Evolutionary conservation across 164 flowering plant species (phyloP), one percentile per base, ranked within the genome.

Genomic region (Stephania cephalantha): DNA sequence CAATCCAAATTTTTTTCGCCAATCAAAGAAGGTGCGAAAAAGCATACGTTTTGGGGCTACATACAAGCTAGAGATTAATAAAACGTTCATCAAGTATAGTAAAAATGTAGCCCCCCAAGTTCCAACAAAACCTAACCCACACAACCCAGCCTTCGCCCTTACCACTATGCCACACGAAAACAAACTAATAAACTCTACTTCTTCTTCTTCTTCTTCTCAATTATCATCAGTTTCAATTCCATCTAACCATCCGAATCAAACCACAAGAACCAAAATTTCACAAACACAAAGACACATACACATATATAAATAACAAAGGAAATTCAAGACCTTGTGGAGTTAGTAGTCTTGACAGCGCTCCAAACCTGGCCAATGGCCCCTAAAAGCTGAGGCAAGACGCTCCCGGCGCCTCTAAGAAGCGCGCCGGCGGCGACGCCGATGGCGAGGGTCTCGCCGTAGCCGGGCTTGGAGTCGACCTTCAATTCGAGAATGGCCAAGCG

Each of bases 401-500:
- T 73, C 46, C 75, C 80, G 44, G 83, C 50, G 0, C 91, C 95
- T 31, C 69, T 78, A 22, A 82, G 65, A 4, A 85, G 72, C 20
- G 76, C 84, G 1, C 88, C 91, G n/a, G 92, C 82, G 1, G 90
- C 88, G 6, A 90, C 80, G 9, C 97, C 95, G 15, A 93, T 77
- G 0, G 83, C 90, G 3, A 90, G 75, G 10, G 83, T 77, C 58
- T 89, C 85, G 0, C 61, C 83, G 71, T 75, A 89, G 6, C 95
- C 89, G 18, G 93, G 97, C 81, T 91, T 90, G 12, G 91, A 81
- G 70, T 91, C 93, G 45, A 93, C 13, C 87, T 90, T 93, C 86
- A 83, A 72, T 61, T 93, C 94, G 46, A 91, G 65, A 25, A 87
- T 73, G 9, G 90, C 86, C 12, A 92, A 83, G 11, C 95, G 84